Conservation (phyloP, 2,329 filamentous ascomycete species). For the Triangularia verruculosa region DNA sequence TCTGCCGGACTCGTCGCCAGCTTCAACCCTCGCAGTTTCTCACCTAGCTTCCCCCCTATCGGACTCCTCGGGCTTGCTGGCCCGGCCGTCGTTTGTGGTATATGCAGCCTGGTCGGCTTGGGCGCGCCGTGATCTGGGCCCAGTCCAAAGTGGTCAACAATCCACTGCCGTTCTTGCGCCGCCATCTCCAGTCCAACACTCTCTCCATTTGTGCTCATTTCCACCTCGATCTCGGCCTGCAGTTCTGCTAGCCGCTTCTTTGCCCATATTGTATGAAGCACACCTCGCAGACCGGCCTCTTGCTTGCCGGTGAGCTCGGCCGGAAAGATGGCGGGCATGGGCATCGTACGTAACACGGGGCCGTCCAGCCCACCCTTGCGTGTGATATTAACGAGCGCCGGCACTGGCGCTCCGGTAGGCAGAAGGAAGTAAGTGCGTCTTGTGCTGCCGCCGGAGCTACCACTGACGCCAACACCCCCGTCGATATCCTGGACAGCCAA, state of each 20-base stretch:
- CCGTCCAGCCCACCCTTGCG: slow-evolving; percentile 31
- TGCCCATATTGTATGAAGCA: slow-evolving; percentile 87
- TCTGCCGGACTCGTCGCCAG: slow-evolving; percentile 70
- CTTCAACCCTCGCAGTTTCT: slow-evolving; percentile 77
- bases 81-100: slow-evolving; percentile 29
- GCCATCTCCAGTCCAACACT: slow-evolving; percentile 84
- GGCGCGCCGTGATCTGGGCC: slow-evolving; percentile 31
- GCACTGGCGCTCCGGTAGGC: slow-evolving; percentile 67
- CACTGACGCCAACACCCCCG: slow-evolving; percentile 34
- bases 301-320: slow-evolving; percentile 67
- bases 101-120: slow-evolving; percentile 25
- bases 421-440: slow-evolving; percentile 75
- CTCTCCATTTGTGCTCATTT: slow-evolving; percentile 72
- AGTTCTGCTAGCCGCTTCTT: slow-evolving; percentile 75
- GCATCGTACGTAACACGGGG: slow-evolving; percentile 61
- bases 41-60: slow-evolving; percentile 66
- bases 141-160: slow-evolving; percentile 75
- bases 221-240: slow-evolving; percentile 70
- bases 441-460: slow-evolving; percentile 33
- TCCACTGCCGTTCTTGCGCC: slow-evolving; percentile 79
- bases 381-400: slow-evolving; percentile 66
- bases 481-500: slow-evolving; percentile 61
- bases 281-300: slow-evolving; percentile 69
- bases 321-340: slow-evolving; percentile 82
- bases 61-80: slow-evolving; percentile 52